Evolutionary conservation across 2,329 filamentous ascomycete species (phyloP).

Genomic region (Ascochyta fabae): DNA sequence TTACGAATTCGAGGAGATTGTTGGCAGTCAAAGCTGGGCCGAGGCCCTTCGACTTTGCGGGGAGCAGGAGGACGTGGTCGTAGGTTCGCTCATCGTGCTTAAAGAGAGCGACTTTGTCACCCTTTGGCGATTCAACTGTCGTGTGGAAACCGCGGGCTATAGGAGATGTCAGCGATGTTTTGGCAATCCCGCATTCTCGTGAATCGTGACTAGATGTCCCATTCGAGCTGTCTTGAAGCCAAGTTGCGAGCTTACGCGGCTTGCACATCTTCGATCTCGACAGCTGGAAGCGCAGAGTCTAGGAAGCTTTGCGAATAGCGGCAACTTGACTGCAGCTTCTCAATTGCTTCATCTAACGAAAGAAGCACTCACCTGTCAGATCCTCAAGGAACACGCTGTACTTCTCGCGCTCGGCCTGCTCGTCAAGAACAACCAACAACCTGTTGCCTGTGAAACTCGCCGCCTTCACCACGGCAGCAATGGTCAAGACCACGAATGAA

Average conservation of each 20-base stretch:
- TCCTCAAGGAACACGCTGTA: slow-evolving; percentile 85
- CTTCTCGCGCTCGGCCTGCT: slow-evolving; percentile 76
- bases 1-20: slow-evolving; percentile 87
- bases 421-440: slow-evolving; percentile 85
- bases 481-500: slow-evolving; percentile 71
- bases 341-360: not conserved
- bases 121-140: slow-evolving; percentile 70
- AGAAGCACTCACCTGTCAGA: slow-evolving; percentile 64
- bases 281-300: not conserved
- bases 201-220: not conserved
- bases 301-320: not conserved
- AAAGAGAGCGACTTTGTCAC: slow-evolving; percentile 73
- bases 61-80: slow-evolving; percentile 89
- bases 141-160: slow-evolving; percentile 83
- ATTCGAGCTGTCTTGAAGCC: slow-evolving; percentile 7
- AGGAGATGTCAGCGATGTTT: slow-evolving; percentile 13
- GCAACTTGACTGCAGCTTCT: not conserved
- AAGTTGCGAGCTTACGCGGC: slow-evolving; percentile 22
- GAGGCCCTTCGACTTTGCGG: slow-evolving; percentile 89
- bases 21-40: slow-evolving; percentile 88
- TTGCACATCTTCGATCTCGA: not conserved
- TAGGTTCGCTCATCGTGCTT: slow-evolving; percentile 84
- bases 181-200: not conserved
- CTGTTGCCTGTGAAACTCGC: slow-evolving; percentile 79
- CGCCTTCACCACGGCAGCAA: slow-evolving; percentile 73